Evolutionary conservation across 495 filamentous ascomycete genomes (phyloP), one percentile per base, ranked within the genome.

Genomic region (Arthonia radiata): DNA sequence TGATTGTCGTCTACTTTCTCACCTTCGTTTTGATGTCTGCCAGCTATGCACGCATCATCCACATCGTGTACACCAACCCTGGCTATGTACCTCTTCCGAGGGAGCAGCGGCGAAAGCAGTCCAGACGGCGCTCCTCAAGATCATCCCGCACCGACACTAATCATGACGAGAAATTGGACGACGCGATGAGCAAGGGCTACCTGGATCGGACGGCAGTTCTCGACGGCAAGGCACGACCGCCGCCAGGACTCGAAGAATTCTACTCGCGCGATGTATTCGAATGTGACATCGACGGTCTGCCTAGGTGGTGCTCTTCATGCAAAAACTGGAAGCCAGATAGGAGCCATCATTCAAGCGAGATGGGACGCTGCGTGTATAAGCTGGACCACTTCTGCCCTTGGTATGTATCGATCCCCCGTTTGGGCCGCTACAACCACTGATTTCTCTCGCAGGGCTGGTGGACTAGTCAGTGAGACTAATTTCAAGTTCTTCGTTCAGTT

Each of bases 321-420:
- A 59, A 56, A 28, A 72, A 67, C 33, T 91, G 71, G 61, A 92
- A 91, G 41, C 63, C 69, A 3, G 82, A 91, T 37, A 56, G 82
- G 15, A 57, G 72, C 2, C 81, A 90, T 36, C 82, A 93, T 46
- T 82, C 71, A 42, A 68, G 69, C 23, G 73, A 86, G 37, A 50
- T 81, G 8, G 66, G 66, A 24, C 56, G 80, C 17, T 93, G 82
- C 46, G 69, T 83, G 16, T 52, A 54, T 17, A 83, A 78, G 37
- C 83, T 91, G 73, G 82, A 93, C 37, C 82, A 93, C 43, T 91
- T 77, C 38, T 93, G 82, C 44, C 82, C 82, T 1, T 93, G 82
- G 70, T 70, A 52, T 35, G 50, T 46, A n/a, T n/a, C n/a, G 12
- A 18, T 14, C 14, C 9, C n/a, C 9, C 10, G 26, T 25, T 12